phyloP scores from a whole-genome alignment of 352 stramenopile species.

The Aphanomyces euteiches region DNA sequence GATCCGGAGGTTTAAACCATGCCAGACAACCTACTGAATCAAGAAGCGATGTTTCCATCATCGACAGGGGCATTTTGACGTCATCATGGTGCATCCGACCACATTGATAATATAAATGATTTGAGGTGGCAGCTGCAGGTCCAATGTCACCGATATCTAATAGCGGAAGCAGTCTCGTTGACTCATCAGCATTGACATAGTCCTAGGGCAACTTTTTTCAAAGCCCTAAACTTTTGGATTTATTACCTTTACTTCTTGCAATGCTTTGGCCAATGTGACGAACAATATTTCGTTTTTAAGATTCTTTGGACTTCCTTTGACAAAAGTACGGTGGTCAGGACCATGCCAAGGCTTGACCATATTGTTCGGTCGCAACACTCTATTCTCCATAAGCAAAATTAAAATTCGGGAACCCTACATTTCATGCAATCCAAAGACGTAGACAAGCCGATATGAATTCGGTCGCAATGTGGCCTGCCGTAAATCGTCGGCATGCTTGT shows the following conservation, averaged over 20 bases:
- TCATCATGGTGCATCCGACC: not conserved
- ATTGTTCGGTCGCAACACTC: not conserved
- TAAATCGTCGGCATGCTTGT: not conserved
- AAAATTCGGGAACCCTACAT: not conserved
- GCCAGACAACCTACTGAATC: not conserved
- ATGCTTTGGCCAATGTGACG: not conserved
- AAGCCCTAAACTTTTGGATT: no score
- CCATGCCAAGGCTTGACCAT: conserved; percentile 16
- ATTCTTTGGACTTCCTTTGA: not conserved
- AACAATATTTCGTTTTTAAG: not conserved
- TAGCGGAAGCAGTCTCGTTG: not conserved
- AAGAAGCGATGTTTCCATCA: not conserved
- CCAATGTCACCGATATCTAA: no score
- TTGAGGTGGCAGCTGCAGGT: no score
- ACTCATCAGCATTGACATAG: not conserved
- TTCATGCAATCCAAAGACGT: conserved; percentile 16
- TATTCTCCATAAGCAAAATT: not conserved
- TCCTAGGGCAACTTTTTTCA: not conserved
- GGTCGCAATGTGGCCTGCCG: not conserved
- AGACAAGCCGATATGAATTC: not conserved
- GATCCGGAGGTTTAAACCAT: conserved; percentile 6
- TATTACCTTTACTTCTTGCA: conserved; percentile 7
- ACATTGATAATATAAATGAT: not conserved
- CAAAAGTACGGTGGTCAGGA: not conserved
- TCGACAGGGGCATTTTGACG: no score